Evolutionary conservation across 2,329 filamentous ascomycete species (phyloP).

Genomic region (Xylaria polymorpha): DNA sequence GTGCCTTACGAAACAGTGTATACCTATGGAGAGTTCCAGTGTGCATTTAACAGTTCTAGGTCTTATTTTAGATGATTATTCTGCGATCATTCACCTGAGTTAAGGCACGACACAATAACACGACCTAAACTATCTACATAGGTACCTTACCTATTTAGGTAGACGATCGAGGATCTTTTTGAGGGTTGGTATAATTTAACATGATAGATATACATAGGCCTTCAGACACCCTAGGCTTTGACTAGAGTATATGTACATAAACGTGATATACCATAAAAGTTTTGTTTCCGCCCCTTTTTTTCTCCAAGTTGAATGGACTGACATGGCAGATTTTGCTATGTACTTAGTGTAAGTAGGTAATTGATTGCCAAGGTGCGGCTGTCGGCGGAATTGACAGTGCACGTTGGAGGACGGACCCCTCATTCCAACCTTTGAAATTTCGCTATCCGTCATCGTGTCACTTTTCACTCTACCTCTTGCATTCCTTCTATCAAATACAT

Average conservation of each 20-base stretch:
- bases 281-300: too few species aligned
- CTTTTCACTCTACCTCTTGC: not conserved
- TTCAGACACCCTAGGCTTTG: too few species aligned
- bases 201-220: too few species aligned
- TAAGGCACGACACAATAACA: not conserved
- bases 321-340: not conserved
- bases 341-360: too few species aligned
- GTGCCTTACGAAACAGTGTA: too few species aligned
- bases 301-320: not conserved
- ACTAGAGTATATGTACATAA: too few species aligned
- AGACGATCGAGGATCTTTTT: too few species aligned
- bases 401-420: slow-evolving; percentile 14
- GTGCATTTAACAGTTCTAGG: not conserved
- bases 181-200: too few species aligned
- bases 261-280: too few species aligned
- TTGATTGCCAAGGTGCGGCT: slow-evolving; percentile 18
- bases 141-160: too few species aligned
- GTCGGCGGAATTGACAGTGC: slow-evolving; percentile 17
- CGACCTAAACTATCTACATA: not conserved
- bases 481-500: not conserved
- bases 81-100: not conserved
- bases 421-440: not conserved
- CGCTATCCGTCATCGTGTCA: slow-evolving; percentile 14
- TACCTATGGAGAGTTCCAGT: too few species aligned
- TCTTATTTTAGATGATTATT: not conserved